Percentiles rank a stretch among this genome's conserved stretches.
Evolutionary conservation across 2,329 filamentous ascomycete species (phyloP).

Genomic region (Exophiala aquamarina): DNA sequence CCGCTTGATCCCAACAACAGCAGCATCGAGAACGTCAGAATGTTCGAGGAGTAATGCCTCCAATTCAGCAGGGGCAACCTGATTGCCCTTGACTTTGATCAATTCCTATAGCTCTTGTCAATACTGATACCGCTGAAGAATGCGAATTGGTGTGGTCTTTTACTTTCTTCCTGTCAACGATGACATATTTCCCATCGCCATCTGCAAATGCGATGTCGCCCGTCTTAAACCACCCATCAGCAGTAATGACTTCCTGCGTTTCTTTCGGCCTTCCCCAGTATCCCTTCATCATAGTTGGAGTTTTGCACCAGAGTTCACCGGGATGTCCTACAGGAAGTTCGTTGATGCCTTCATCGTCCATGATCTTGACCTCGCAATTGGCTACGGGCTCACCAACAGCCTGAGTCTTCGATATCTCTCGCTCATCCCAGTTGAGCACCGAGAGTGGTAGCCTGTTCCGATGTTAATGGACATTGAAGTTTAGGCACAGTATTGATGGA

Average conservation of each 20-base stretch:
- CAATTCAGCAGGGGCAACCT: conserved; percentile 47
- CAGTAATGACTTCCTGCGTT: conserved; percentile 50
- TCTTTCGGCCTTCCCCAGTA: conserved; percentile 60
- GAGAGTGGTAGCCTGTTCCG: conserved; percentile 62
- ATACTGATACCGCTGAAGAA: not conserved
- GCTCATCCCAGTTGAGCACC: conserved; percentile 62
- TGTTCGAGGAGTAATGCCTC: conserved; percentile 45
- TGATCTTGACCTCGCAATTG: conserved; percentile 67
- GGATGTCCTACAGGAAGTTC: not conserved
- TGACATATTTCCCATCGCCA: conserved; percentile 35
- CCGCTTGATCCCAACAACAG: conserved; percentile 44
- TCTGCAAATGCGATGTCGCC: conserved; percentile 56
- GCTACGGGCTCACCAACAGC: conserved; percentile 68
- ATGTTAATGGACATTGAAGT: too few relatives aligned
- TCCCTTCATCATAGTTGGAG: conserved; percentile 57
- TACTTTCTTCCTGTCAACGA: conserved; percentile 68
- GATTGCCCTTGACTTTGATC: conserved; percentile 34
- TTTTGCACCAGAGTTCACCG: conserved; percentile 52
- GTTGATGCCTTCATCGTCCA: conserved; percentile 37
- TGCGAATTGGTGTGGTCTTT: not conserved
- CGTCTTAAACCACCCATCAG: conserved; percentile 58
- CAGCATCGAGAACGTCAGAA: conserved; percentile 43
- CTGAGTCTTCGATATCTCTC: conserved; percentile 40
- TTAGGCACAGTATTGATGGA: too few relatives aligned
- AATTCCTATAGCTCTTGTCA: not conserved